Conservation (phyloP, 2,329 filamentous ascomycete genomes). For the Fusarium protoensiforme region DNA sequence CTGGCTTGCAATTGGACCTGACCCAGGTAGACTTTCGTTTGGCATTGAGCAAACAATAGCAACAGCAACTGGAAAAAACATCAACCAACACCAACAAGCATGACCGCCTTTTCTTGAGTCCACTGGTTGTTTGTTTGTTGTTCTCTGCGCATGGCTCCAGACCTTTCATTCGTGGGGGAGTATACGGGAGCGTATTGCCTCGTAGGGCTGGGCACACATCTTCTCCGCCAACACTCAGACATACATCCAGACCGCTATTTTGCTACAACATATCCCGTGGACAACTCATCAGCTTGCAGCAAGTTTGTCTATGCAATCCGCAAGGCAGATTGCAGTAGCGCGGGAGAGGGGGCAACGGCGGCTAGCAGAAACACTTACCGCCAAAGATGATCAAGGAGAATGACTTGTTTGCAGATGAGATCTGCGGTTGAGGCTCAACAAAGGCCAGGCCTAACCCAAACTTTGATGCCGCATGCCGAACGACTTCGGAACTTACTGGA, state of each 20-base stretch:
- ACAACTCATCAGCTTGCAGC: not conserved
- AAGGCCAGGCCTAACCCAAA: not conserved
- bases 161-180: too few species aligned
- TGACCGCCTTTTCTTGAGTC: too few species aligned
- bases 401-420: not conserved
- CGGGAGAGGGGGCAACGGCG: not conserved
- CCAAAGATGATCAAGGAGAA: not conserved
- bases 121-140: too few species aligned
- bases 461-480: not conserved
- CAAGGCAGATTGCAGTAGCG: not conserved
- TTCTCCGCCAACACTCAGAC: too few species aligned
- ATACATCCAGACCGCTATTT: not conserved
- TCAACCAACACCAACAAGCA: not conserved
- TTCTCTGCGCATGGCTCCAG: too few species aligned
- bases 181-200: too few species aligned
- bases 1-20: not conserved
- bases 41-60: not conserved
- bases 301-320: not conserved
- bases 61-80: not conserved
- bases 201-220: too few species aligned
- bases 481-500: too few species aligned
- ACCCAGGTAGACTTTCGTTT: not conserved
- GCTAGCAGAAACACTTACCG: not conserved
- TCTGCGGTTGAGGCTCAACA: not conserved
- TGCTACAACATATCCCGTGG: too few species aligned